Percentiles rank a stretch among this genome's conserved stretches.
Evolutionary conservation across 1,139 yeast species (phyloP).

Genomic region (Saccharomyces hybrid): DNA sequence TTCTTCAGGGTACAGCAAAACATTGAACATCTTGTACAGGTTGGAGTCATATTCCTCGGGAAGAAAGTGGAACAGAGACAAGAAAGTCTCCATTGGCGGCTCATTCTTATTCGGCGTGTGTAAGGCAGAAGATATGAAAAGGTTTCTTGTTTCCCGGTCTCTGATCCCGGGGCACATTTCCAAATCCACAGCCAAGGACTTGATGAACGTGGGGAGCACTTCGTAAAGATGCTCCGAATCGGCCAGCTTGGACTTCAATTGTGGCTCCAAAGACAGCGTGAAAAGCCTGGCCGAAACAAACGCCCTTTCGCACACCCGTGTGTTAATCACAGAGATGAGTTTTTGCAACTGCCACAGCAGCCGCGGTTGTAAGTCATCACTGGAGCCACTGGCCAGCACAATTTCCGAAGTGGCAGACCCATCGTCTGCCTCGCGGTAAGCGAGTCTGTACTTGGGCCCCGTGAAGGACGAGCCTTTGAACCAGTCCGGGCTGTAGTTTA

Average conservation of each 20-base stretch:
- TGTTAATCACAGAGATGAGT: constrained; percentile 18
- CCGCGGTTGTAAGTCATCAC: constrained; percentile 17
- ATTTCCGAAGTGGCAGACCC: background rate
- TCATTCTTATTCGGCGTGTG: constrained; percentile 14
- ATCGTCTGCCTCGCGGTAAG: background rate
- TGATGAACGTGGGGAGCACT: constrained; percentile 25
- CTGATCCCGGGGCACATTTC: constrained; percentile 15
- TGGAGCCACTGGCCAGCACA: constrained; percentile 6
- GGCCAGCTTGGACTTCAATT: constrained; percentile 14
- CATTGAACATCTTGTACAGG: constrained; percentile 29
- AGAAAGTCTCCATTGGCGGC: constrained; percentile 17
- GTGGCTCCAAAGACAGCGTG: constrained; percentile 15
- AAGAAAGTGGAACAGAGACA: constrained; percentile 26
- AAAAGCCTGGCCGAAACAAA: constrained; percentile 20
- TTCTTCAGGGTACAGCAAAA: constrained; percentile 25
- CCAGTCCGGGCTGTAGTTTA: constrained; percentile 22
- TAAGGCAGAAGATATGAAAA: constrained; percentile 25
- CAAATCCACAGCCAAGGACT: constrained; percentile 19
- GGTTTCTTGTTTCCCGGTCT: constrained; percentile 9
- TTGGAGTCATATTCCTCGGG: constrained; percentile 30
- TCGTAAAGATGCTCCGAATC: constrained; percentile 25
- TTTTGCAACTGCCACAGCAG: constrained; percentile 25
- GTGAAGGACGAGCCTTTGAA: constrained; percentile 10
- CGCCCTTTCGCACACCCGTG: constrained; percentile 17
- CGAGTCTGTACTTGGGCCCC: background rate